Base-by-base conservation (phyloP, 2,329 filamentous ascomycete genomes). In the Fusarium haematococcum region DNA sequence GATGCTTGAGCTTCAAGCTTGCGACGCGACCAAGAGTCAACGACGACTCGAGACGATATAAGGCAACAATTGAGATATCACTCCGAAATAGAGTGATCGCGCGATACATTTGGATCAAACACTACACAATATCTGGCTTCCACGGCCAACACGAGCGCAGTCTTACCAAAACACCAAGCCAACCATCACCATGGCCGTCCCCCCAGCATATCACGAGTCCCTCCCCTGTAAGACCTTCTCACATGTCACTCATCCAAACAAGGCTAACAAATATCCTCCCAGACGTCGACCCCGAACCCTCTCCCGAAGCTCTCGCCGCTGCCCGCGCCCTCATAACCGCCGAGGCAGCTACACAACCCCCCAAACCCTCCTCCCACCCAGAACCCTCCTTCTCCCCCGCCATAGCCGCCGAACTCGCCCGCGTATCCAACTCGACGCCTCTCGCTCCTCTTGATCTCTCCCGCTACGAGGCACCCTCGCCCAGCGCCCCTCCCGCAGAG, bases 241-340 rank as follows among this genome's bases (percentile, higher is more conserved):
- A 65, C 48, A 57, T 57, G 66, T 62, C 32, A 58, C 61, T 20
- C n/a, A 69, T 52, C 20, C 50, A 61, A 66, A 68, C 80, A 78
- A 75, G 63, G 63, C 23, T 50, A 50, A 50, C 45, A 50, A 48
- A 25, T 6, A 50, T 35, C 41, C 23, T n/a, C 60, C 33, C 82
- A 97, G 95, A 98, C 84, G 93, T 98, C 82, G 96, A 99, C 85
- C 80, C 87, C 20, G 90, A 93, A 63, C 93, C 93, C 45, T 92
- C 92, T 7, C 81, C 88, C 23, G 76, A 85, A 60, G 90, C 91
- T 78, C 91, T 94, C 79, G 84, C 88, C 66, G 88, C 91, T 71
- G 94, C 95, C 67, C 87, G 91, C 82, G 85, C 90, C 72, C 90
- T 96, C 74, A 92, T 98, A 77, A 81, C 88, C 70, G 85, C 89